A percentile compares a stretch with the other conserved stretches of the same genome.
phyloP scores from a whole-genome alignment of 2,329 filamentous ascomycete genomes.

The Microdochium nivale region DNA sequence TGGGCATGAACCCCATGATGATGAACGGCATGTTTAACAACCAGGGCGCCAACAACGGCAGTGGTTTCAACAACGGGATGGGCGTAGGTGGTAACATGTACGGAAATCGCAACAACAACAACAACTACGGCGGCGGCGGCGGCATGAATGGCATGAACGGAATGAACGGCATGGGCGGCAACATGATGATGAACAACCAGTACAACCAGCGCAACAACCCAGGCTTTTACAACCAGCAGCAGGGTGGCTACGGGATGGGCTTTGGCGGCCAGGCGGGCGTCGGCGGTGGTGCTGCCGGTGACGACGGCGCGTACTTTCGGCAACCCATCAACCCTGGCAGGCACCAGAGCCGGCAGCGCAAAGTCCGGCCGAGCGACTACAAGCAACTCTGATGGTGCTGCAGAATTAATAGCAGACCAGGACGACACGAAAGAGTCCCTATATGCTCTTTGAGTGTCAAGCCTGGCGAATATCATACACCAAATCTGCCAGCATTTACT shows the following conservation, averaged over 20 bases:
- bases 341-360: constrained; percentile 71
- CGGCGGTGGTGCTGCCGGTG: constrained; percentile 31
- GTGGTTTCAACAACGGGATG: constrained; percentile 21
- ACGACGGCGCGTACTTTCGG: constrained; percentile 89
- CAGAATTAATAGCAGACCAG: neutral
- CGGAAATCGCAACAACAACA: constrained; percentile 25
- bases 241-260: constrained; percentile 18
- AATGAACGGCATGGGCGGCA: constrained; percentile 22
- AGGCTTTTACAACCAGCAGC: constrained; percentile 21
- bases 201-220: constrained; percentile 11
- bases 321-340: constrained; percentile 93
- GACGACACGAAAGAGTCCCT: neutral
- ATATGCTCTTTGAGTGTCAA: too few species aligned
- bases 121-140: constrained; percentile 11
- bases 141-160: constrained; percentile 25
- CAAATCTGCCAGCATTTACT: too few species aligned
- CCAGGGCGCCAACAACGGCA: constrained; percentile 20
- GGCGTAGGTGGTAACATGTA: constrained; percentile 4
- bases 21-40: constrained; percentile 22
- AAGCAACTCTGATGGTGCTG: constrained; percentile 55
- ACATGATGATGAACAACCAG: constrained; percentile 18
- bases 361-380: constrained; percentile 84
- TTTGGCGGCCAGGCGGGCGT: constrained; percentile 46
- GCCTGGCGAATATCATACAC: too few species aligned
- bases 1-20: constrained; percentile 24